A percentile compares a stretch with the other conserved stretches of the same genome.
These are phyloP conservation scores for Phanerochaete sordida DNA, from an alignment of 768 basidiomycete genomes.

Conservation along the genomic window DNA sequence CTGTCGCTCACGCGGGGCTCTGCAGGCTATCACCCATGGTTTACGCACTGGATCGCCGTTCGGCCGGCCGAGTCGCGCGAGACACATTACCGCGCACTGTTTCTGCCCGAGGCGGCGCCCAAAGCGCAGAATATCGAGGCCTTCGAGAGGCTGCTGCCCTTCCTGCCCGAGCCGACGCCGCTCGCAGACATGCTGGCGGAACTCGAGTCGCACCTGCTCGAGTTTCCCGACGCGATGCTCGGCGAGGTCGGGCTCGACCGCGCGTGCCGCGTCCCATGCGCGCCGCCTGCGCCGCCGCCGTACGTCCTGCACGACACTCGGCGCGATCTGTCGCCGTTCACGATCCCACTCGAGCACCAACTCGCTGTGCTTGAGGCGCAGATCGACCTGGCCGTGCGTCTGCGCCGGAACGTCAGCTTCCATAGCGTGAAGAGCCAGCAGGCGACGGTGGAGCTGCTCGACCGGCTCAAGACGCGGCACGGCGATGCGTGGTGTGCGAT, in stretches of 20 bases:
- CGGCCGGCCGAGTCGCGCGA: constrained; percentile 45
- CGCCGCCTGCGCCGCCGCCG: constrained; percentile 35
- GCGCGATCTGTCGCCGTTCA: constrained; percentile 70
- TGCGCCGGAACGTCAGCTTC: constrained; percentile 74
- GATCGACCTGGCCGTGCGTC: constrained; percentile 77
- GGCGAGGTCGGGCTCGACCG: constrained; percentile 95
- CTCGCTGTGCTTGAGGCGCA: constrained; percentile 77
- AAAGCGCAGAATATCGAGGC: constrained; percentile 29
- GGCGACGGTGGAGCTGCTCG: constrained; percentile 64
- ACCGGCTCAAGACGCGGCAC: constrained; percentile 53
- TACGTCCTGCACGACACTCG: constrained; percentile 25
- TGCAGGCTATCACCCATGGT: constrained; percentile 94
- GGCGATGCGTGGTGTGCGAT: constrained; percentile 57
- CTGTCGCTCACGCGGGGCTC: not conserved
- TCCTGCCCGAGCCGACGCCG: constrained; percentile 69
- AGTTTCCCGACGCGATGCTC: constrained; percentile 72
- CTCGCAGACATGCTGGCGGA: constrained; percentile 56
- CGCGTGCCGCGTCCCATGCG: constrained; percentile 66
- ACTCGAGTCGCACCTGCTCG: constrained; percentile 55
- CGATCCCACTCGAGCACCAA: constrained; percentile 79
- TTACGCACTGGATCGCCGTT: constrained; percentile 71
- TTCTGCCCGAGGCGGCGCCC: constrained; percentile 38
- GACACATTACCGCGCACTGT: constrained; percentile 72
- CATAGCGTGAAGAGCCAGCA: constrained; percentile 82
- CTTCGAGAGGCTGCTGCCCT: constrained; percentile 56